phyloP scores from a whole-genome alignment of 305 asterid species.

The Fraxinus ornus region DNA sequence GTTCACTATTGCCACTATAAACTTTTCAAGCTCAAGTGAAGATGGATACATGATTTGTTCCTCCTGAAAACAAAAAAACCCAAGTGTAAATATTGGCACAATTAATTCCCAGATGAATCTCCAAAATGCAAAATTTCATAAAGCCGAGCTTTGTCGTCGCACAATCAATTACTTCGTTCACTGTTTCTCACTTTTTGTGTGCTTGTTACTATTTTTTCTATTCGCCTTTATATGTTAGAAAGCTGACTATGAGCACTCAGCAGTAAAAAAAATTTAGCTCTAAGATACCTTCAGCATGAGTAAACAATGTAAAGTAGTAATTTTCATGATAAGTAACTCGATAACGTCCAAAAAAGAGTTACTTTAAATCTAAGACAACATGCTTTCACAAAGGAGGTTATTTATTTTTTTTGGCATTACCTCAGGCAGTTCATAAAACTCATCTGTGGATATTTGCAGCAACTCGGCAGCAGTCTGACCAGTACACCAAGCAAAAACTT shows the following conservation, averaged over 20 bases:
- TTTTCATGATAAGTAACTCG: neutral
- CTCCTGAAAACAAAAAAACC: slow-evolving; percentile 49
- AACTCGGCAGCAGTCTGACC: slow-evolving; percentile 92
- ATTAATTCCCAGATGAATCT: neutral
- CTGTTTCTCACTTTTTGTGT: neutral
- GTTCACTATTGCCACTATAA: slow-evolving; percentile 61
- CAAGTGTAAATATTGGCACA: neutral
- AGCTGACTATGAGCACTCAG: neutral
- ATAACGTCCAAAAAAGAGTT: neutral
- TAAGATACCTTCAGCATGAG: neutral
- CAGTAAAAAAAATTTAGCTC: neutral
- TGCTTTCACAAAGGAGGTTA: neutral
- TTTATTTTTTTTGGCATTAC: slow-evolving; percentile 34
- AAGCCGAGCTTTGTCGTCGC: neutral
- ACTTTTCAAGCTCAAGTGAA: slow-evolving; percentile 71
- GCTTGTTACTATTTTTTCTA: neutral
- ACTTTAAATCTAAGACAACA: neutral
- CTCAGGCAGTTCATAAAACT: slow-evolving; percentile 76
- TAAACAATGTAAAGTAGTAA: neutral
- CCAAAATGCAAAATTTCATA: neutral
- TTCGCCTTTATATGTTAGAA: neutral
- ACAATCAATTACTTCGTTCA: neutral
- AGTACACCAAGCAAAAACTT: slow-evolving; percentile 72
- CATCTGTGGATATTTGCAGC: slow-evolving; percentile 86
- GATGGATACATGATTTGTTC: slow-evolving; percentile 89